Evolutionary conservation across 108 stramenopile species (phyloP).

Genomic region (Skeletonema grethae): DNA sequence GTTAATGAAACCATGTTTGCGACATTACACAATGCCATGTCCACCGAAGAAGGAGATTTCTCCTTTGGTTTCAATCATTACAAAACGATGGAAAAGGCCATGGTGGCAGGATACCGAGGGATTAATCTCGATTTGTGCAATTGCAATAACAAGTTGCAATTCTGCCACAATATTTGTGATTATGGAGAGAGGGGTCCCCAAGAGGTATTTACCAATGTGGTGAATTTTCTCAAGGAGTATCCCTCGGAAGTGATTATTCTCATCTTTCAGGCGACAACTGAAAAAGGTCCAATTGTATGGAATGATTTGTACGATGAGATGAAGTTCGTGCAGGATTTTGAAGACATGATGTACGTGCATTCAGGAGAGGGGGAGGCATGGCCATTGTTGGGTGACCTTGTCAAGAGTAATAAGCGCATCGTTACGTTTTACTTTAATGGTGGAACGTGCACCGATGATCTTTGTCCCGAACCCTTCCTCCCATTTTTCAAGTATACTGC

Average conservation of each 20-base stretch:
- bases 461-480: constrained; percentile 63
- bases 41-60: constrained; percentile 35
- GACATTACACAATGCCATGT: constrained; percentile 46
- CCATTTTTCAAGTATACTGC: constrained; percentile 50
- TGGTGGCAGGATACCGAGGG: constrained; percentile 41
- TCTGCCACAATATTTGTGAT: constrained; percentile 47
- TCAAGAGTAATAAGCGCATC: constrained; percentile 55
- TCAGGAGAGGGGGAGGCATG: constrained; percentile 33
- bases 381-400: constrained; percentile 66
- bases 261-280: constrained; percentile 26
- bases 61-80: constrained; percentile 42
- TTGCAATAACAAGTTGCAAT: constrained; percentile 31
- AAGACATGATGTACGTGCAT: constrained; percentile 44
- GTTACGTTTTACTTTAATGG: constrained; percentile 69
- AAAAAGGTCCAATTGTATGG: constrained; percentile 34
- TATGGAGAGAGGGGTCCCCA: constrained; percentile 31
- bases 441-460: constrained; percentile 53
- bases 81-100: constrained; percentile 34
- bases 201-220: constrained; percentile 32
- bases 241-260: constrained; percentile 47
- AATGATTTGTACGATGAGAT: constrained; percentile 37
- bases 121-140: constrained; percentile 41
- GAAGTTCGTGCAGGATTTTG: constrained; percentile 28
- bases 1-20: constrained; percentile 48
- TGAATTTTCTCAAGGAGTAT: constrained; percentile 38